phyloP scores from a whole-genome alignment of 768 basidiomycete genomes.

The Scleroderma citrinum region DNA sequence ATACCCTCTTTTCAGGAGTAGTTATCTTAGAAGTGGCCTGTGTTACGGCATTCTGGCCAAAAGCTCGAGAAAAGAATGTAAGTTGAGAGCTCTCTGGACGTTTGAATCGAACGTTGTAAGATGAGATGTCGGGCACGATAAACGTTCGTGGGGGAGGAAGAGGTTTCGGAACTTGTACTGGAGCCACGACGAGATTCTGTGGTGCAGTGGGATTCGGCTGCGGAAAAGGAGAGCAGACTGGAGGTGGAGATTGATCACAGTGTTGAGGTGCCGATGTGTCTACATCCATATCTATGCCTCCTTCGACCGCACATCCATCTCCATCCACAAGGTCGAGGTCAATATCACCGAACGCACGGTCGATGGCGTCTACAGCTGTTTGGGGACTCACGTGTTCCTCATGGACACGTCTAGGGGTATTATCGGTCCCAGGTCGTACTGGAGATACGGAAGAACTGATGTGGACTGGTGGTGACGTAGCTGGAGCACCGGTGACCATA shows the following conservation, averaged over 20 bases:
- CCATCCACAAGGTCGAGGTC: neutral
- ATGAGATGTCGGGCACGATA: slow-evolving; percentile 20
- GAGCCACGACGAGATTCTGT: neutral
- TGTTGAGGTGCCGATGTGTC: neutral
- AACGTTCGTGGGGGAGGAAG: neutral
- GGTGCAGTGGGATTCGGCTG: neutral
- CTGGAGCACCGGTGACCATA: neutral
- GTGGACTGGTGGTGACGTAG: neutral
- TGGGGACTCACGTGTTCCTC: neutral
- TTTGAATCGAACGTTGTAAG: slow-evolving; percentile 18
- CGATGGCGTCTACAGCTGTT: neutral
- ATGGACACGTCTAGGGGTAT: neutral
- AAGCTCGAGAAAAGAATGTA: slow-evolving; percentile 21
- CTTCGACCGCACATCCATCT: neutral
- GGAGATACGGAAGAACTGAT: neutral
- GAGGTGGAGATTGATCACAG: neutral
- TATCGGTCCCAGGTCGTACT: neutral
- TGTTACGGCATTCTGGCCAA: neutral
- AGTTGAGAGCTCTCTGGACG: slow-evolving; percentile 12
- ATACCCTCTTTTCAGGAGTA: too few species aligned
- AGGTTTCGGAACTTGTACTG: neutral
- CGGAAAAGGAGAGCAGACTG: neutral
- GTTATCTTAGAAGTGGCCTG: too few species aligned
- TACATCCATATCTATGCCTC: neutral
- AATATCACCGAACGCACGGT: neutral